Conservation (phyloP, 495 filamentous ascomycete species). For the Chlorociboria aeruginascens region DNA sequence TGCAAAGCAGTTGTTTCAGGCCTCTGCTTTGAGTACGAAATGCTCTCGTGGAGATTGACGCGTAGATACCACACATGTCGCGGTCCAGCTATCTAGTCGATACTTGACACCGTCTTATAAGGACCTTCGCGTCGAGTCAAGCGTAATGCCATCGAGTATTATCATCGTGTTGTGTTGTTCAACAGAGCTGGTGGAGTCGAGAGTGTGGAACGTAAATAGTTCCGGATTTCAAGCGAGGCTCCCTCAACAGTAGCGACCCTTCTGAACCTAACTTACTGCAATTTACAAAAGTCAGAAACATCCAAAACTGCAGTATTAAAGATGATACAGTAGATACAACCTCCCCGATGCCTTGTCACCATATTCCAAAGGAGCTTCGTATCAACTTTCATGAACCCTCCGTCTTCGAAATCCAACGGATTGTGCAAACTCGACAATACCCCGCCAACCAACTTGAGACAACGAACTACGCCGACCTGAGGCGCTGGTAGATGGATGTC, state of each 20-base stretch:
- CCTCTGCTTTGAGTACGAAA: constrained; percentile 6
- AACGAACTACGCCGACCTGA: constrained; percentile 8
- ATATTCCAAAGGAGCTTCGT: background rate
- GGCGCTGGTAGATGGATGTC: constrained; percentile 19
- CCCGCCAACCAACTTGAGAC: constrained; percentile 13
- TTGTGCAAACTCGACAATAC: constrained; percentile 6
- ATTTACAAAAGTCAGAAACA: too few relatives aligned
- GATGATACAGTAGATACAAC: background rate
- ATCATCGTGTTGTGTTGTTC: too few relatives aligned
- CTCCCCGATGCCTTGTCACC: background rate
- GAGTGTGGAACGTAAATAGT: too few relatives aligned
- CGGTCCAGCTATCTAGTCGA: background rate
- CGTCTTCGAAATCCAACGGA: background rate
- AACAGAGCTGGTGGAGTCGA: too few relatives aligned
- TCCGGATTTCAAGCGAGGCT: too few relatives aligned
- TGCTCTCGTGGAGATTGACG: constrained; percentile 10
- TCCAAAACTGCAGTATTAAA: background rate
- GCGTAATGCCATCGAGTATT: too few relatives aligned
- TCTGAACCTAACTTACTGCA: too few relatives aligned
- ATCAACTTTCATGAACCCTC: background rate
- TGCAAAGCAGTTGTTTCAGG: constrained; percentile 16
- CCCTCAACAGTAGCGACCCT: too few relatives aligned
- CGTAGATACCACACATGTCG: constrained; percentile 21
- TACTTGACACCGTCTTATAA: too few relatives aligned
- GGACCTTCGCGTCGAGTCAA: too few relatives aligned